These are phyloP conservation scores for Penicillium taxi DNA, from an alignment of 495 filamentous ascomycete genomes.

Conservation along the genomic window DNA sequence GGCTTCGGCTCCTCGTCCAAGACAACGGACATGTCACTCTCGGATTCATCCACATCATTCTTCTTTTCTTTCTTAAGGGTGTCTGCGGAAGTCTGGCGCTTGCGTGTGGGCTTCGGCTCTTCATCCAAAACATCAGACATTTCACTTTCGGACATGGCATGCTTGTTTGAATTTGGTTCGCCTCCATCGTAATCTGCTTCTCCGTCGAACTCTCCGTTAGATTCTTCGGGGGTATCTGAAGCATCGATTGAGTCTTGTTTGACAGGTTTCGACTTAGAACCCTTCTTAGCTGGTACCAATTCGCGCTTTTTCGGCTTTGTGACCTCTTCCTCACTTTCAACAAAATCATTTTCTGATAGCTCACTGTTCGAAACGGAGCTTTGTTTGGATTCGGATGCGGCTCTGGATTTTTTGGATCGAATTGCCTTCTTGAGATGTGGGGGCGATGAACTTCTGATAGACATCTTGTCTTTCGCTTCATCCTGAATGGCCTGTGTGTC, in stretches of 20 bases:
- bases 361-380: constrained; percentile 25
- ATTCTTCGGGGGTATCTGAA: constrained; percentile 18
- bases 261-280: constrained; percentile 18
- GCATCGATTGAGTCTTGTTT: constrained; percentile 14
- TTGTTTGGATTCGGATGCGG: constrained; percentile 12
- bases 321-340: constrained; percentile 22
- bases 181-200: background rate
- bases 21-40: constrained; percentile 74
- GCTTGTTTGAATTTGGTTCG: background rate
- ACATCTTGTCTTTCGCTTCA: too few relatives aligned
- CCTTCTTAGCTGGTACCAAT: constrained; percentile 14
- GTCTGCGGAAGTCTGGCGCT: constrained; percentile 34
- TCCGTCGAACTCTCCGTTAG: too few relatives aligned
- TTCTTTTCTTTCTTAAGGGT: constrained; percentile 49
- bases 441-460: too few relatives aligned
- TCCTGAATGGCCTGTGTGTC: constrained; percentile 31
- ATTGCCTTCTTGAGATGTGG: constrained; percentile 13
- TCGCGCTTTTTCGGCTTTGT: constrained; percentile 17
- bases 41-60: constrained; percentile 67
- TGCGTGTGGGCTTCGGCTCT: constrained; percentile 47
- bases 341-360: constrained; percentile 6
- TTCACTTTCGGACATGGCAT: constrained; percentile 64
- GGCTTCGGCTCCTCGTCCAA: constrained; percentile 63
- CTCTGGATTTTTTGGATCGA: constrained; percentile 23
- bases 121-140: constrained; percentile 73